Base-by-base conservation (phyloP, 2,329 filamentous ascomycete genomes). In the Periconia digitata region DNA sequence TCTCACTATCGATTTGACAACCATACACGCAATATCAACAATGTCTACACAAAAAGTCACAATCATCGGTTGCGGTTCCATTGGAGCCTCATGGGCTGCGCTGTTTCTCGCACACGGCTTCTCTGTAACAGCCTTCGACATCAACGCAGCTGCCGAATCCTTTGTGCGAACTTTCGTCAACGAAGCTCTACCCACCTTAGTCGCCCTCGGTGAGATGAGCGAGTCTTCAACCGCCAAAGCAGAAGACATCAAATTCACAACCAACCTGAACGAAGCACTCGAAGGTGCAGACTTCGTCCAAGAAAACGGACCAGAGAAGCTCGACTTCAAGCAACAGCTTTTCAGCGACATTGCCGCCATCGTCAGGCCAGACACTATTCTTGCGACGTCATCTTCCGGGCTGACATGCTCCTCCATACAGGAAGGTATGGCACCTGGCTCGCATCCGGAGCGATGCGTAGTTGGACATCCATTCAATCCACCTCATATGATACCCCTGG, bases 391-490 rank as follows among this genome's bases (percentile, higher is more conserved):
- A 6, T 73, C 70, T 3, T 73, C 68, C 7, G 72, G 73, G 13
- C 56, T 75, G 8, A 70, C 67, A 1, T 67, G 55, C 59, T 67
- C 62, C 27, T 60, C 55, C 38, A 63, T 68, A 42, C 58, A 59
- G n/a, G 49, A 55, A 3, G 47, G 52, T 4, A 43, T 43, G 16
- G 62, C 63, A 43, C 57, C 58, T 35, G 39, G 46, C 10, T 16
- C 36, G 16, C 53, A 63, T 24, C 68, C 72, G 0, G 59, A 55
- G 17, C 65, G 73, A n/a, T 64, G 74, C 27, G 55, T 76, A 1
- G 69, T 78, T 21, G 75, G 74, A 3, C 76, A 78, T 53, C 75
- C 76, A 0, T 78, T 77, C 63, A 78, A 79, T 51, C 76, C 76
- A 8, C 76, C 75, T 6, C 76, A 78, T 51, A 60, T 79, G 16